Evolutionary conservation across 2,329 filamentous ascomycete species (phyloP).

Genomic region (Pyricularia pennisetigena): DNA sequence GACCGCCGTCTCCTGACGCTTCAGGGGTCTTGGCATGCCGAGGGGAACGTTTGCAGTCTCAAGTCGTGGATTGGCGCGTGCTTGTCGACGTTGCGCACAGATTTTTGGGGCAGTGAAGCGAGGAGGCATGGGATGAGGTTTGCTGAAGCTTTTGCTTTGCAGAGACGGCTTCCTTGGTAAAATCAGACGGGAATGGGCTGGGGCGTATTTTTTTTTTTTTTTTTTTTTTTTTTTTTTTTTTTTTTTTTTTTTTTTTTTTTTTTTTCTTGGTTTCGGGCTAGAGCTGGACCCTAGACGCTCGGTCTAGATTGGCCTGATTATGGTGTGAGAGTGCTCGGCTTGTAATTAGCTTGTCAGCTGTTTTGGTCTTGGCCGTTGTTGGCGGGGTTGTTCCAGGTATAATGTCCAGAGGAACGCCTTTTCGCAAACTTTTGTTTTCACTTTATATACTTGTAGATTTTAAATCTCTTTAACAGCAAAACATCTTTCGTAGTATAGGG

Average conservation of each 20-base stretch:
- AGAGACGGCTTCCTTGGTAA: neutral
- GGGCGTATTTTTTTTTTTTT: neutral
- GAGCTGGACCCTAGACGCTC: neutral
- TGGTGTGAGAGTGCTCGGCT: neutral
- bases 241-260: neutral
- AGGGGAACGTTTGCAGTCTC: neutral
- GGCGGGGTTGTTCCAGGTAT: neutral
- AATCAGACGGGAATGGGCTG: neutral
- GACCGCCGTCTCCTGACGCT: neutral
- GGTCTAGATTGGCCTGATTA: neutral
- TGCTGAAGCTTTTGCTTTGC: neutral
- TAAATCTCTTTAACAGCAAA: neutral
- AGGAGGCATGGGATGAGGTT: neutral
- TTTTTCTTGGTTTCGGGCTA: neutral
- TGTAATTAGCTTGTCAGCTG: neutral
- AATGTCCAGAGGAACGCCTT: neutral
- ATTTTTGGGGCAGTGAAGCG: neutral
- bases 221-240: neutral
- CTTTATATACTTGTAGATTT: neutral
- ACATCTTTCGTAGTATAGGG: neutral
- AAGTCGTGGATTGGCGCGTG: neutral
- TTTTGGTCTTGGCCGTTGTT: neutral
- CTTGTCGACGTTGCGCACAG: neutral
- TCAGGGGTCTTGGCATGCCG: neutral
- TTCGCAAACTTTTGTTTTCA: neutral